These are phyloP conservation scores for Chloris gayana DNA, from an alignment of 176 grass and related monocot species.

Conservation along the genomic window DNA sequence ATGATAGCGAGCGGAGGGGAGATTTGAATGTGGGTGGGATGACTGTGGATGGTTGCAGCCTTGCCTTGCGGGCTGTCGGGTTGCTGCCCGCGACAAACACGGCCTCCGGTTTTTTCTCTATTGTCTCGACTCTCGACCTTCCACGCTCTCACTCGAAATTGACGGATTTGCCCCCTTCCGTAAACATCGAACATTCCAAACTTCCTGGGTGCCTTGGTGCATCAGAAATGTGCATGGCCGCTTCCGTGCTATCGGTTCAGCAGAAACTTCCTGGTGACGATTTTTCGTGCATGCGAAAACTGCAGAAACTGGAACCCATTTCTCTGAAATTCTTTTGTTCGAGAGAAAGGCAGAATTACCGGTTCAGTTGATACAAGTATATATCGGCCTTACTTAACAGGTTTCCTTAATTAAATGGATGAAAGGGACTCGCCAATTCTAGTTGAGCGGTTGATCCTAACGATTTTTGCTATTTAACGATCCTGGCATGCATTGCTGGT, in stretches of 20 bases:
- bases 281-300: too few relatives aligned
- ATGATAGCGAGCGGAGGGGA: constrained; percentile 19
- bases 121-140: too few relatives aligned
- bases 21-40: constrained; percentile 57
- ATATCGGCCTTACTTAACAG: too few relatives aligned
- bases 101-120: not conserved
- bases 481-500: too few relatives aligned
- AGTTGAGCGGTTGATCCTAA: not conserved
- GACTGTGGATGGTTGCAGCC: not conserved
- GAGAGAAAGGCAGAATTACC: not conserved
- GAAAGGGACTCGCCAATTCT: not conserved
- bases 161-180: constrained; percentile 13
- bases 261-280: too few relatives aligned
- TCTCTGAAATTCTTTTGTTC: too few relatives aligned
- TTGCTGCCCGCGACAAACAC: constrained; percentile 35
- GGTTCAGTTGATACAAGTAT: not conserved
- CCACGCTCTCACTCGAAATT: not conserved
- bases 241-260: too few relatives aligned
- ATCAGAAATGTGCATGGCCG: too few relatives aligned
- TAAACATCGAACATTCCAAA: constrained; percentile 15
- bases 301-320: too few relatives aligned
- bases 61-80: constrained; percentile 44
- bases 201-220: too few relatives aligned
- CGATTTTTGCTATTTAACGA: constrained; percentile 16
- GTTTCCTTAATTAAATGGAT: not conserved